Evolutionary conservation across 257 asterid genomes (phyloP).

Genomic region (Nicotiana tomentosiformis): DNA sequence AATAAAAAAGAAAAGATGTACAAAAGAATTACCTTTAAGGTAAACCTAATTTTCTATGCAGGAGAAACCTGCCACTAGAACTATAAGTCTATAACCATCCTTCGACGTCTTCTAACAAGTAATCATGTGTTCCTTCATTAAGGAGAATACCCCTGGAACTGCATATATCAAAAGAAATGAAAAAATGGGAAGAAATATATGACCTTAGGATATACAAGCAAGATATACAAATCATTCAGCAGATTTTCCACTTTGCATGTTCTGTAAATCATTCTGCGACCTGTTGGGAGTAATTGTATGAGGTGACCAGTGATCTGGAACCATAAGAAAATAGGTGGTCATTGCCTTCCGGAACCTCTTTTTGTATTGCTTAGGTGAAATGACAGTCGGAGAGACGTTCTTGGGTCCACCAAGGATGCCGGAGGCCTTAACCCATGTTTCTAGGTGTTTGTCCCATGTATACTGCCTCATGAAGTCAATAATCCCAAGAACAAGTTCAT

Average conservation of each 20-base stretch:
- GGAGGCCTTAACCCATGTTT: slow-evolving; percentile 13
- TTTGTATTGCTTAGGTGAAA: slow-evolving; percentile 90
- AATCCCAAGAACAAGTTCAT: slow-evolving; percentile 11
- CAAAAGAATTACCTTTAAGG: slow-evolving; percentile 18
- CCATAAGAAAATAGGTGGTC: slow-evolving; percentile 86
- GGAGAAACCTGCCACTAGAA: slow-evolving; percentile 16
- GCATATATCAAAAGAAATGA: slow-evolving; percentile 28
- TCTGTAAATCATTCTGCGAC: slow-evolving; percentile 57
- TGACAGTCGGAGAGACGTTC: slow-evolving; percentile 75
- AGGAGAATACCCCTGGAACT: slow-evolving; percentile 15
- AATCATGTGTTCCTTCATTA: slow-evolving; percentile 20
- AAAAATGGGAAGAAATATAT: slow-evolving; percentile 13
- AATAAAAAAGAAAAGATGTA: background rate
- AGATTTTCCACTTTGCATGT: slow-evolving; percentile 25
- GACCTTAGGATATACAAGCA: slow-evolving; percentile 23
- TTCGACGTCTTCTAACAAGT: slow-evolving; percentile 16
- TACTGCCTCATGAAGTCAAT: slow-evolving; percentile 15
- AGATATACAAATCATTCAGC: slow-evolving; percentile 15
- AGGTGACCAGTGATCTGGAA: slow-evolving; percentile 95
- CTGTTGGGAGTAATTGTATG: slow-evolving; percentile 44
- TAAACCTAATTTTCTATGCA: slow-evolving; percentile 22
- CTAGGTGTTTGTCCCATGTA: slow-evolving; percentile 11
- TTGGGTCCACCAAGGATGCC: slow-evolving; percentile 85
- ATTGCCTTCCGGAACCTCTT: slow-evolving; percentile 92
- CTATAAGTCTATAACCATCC: slow-evolving; percentile 10